A percentile compares a stretch with the other conserved stretches of the same genome.
These are phyloP conservation scores for Yamadazyma oceani DNA, from an alignment of 1,139 yeast species.

Conservation along the genomic window DNA sequence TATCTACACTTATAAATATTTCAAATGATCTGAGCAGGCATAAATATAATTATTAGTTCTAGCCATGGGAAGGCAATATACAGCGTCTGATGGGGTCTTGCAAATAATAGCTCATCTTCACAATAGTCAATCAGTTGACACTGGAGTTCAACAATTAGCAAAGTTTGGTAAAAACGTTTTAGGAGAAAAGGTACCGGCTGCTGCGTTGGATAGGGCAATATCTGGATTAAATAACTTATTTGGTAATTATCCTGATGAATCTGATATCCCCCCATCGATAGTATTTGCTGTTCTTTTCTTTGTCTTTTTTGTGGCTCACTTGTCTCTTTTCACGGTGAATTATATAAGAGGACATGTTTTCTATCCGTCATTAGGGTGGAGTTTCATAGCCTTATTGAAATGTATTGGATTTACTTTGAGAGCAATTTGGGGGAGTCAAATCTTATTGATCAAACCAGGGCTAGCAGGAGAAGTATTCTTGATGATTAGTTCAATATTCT, in stretches of 20 bases:
- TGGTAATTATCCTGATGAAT: slow-evolving; percentile 62
- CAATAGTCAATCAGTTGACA: too few species aligned
- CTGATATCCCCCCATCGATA: slow-evolving; percentile 63
- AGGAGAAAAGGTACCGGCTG: slow-evolving; percentile 31
- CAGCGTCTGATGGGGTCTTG: too few species aligned
- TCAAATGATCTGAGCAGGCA: too few species aligned
- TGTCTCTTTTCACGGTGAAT: slow-evolving; percentile 52
- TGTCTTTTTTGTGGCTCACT: slow-evolving; percentile 49
- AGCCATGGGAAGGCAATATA: too few species aligned
- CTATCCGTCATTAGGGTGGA: slow-evolving; percentile 56
- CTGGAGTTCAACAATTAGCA: slow-evolving; percentile 12
- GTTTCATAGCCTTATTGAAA: slow-evolving; percentile 52
- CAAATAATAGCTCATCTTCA: too few species aligned
- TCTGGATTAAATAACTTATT: slow-evolving; percentile 52
- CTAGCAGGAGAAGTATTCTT: slow-evolving; percentile 35
- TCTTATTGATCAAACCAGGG: slow-evolving; percentile 24
- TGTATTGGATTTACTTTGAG: slow-evolving; percentile 69
- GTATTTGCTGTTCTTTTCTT: slow-evolving; percentile 57
- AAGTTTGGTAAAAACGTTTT: slow-evolving; percentile 10
- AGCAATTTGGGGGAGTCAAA: slow-evolving; percentile 26
- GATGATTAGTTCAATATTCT: slow-evolving; percentile 33
- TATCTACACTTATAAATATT: too few species aligned
- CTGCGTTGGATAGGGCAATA: slow-evolving; percentile 33
- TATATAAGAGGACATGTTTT: slow-evolving; percentile 62
- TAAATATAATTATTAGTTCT: too few species aligned